These are phyloP conservation scores for Penicillium sp. DNA, from an alignment of 2,329 filamentous ascomycete species.

Conservation along the genomic window DNA sequence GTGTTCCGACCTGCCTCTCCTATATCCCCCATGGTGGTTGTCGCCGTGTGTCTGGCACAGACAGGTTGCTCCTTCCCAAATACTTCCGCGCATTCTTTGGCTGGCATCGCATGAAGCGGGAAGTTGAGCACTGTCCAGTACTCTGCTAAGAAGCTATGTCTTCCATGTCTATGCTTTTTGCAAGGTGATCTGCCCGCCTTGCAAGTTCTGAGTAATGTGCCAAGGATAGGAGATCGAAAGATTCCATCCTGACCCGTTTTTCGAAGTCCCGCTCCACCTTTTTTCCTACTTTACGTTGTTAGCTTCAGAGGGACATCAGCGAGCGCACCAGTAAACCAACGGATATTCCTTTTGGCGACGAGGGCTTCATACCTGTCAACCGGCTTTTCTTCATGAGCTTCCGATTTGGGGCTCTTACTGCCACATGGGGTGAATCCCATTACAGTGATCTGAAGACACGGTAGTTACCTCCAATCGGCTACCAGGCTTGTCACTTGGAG, in stretches of 20 bases:
- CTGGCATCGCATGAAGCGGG: slow-evolving; percentile 32
- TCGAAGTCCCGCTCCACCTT: slow-evolving; percentile 27
- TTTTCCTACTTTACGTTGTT: slow-evolving; percentile 21
- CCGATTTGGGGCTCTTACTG: slow-evolving; percentile 5
- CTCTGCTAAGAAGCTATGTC: slow-evolving; percentile 40
- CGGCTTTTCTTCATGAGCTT: neutral
- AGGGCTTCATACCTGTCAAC: neutral
- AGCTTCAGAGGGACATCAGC: slow-evolving; percentile 45
- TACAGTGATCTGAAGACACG: slow-evolving; percentile 7
- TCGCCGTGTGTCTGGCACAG: slow-evolving; percentile 30
- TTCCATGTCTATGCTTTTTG: slow-evolving; percentile 51
- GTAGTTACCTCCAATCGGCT: neutral
- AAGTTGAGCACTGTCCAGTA: slow-evolving; percentile 63
- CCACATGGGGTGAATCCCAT: slow-evolving; percentile 20
- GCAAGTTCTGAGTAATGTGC: slow-evolving; percentile 33
- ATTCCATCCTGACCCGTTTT: slow-evolving; percentile 24
- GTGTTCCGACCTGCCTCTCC: slow-evolving; percentile 29
- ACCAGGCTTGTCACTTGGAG: slow-evolving; percentile 1
- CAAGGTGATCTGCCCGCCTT: slow-evolving; percentile 43
- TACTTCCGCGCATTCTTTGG: slow-evolving; percentile 27
- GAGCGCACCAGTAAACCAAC: slow-evolving; percentile 54
- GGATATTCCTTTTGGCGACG: slow-evolving; percentile 25
- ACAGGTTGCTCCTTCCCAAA: slow-evolving; percentile 36
- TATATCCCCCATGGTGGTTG: slow-evolving; percentile 23
- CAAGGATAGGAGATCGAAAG: slow-evolving; percentile 26